Base-by-base conservation (phyloP, 2,329 filamentous ascomycete genomes). In the Lanzia echinophila region DNA sequence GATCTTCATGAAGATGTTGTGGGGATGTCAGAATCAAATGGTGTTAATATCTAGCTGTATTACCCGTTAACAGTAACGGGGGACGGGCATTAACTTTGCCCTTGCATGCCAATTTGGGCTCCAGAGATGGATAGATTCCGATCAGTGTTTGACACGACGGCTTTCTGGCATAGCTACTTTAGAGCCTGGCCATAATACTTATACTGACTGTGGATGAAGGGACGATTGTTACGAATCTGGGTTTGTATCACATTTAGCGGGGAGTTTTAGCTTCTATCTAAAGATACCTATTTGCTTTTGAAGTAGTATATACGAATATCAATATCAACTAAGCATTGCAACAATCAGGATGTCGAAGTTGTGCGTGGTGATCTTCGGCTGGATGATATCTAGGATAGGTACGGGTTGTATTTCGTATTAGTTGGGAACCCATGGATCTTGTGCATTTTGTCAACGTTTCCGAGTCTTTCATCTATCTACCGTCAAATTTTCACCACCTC, bases 401-500 rank as follows among this genome's bases (percentile, higher is more conserved):
- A 13, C 12, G 22, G 15, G 22, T 28, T 43, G 19, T 19, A 17
- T 43, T 7, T 3, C 13, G 2, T 19, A 43, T 24, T 28, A 24
- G 22, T n/a, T 24, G 15, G 6, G 13, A 41, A 41, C 12, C 38
- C n/a, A 10, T 20, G 4, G 17, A 20, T 20, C 19, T 13, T 17
- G 38, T 15, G 41, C 22, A 28, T 32, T 13, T 7, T 15, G 10
- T 45, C 6, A 17, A 6, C 7, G 34, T 15, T 19, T 17, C 4
- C 13, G 19, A 22, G 34, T 20, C 19, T 19, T 32, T 41, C 6
- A 20, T 32, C 36, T 12, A 41, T 22, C 11, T 19, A 28, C 24
- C 24, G 31, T 59, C 41, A 67, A 39, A 66, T 60, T 44, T 48
- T 54, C 34, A 70, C 62, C 12, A 74, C 63, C n/a, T 65, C 63